phyloP scores from a whole-genome alignment of 129 eudicot species.

The Solidago caesia region DNA sequence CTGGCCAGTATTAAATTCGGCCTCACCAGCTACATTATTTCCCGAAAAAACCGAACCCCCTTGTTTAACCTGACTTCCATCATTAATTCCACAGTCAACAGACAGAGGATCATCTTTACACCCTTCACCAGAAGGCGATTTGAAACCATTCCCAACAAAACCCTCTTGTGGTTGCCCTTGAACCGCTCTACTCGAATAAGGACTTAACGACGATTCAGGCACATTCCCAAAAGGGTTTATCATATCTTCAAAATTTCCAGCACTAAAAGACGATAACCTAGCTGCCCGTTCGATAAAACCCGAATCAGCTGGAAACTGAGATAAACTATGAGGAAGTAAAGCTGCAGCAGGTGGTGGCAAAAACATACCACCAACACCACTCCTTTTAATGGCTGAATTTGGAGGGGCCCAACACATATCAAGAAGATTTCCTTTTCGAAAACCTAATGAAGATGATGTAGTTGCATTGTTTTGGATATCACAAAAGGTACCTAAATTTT shows the following conservation, averaged over 20 bases:
- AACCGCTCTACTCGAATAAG: conserved; percentile 37
- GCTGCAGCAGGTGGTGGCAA: conserved; percentile 45
- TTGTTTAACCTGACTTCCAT: conserved; percentile 47
- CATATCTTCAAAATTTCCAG: conserved; percentile 63
- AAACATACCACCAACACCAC: conserved; percentile 34
- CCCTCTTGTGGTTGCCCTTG: conserved; percentile 54
- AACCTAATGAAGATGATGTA: conserved; percentile 43
- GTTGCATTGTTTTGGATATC: conserved; percentile 52
- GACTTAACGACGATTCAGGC: conserved; percentile 37
- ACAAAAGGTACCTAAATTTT: conserved; percentile 46
- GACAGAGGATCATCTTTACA: conserved; percentile 41
- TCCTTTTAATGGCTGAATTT: conserved; percentile 39
- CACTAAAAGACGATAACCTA: conserved; percentile 65
- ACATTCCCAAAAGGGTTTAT: conserved; percentile 51
- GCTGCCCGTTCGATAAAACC: conserved; percentile 85
- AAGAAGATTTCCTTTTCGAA: conserved; percentile 33
- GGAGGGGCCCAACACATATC: conserved; percentile 46
- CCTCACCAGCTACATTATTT: conserved; percentile 58
- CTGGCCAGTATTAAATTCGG: conserved; percentile 51
- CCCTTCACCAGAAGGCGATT: conserved; percentile 38
- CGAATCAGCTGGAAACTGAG: conserved; percentile 73
- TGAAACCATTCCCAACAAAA: conserved; percentile 41
- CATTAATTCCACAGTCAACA: conserved; percentile 38
- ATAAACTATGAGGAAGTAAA: conserved; percentile 51
- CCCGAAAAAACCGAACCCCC: conserved; percentile 49